Evolutionary conservation across 2,329 filamentous ascomycete species (phyloP).

Genomic region (Dactylonectria estremocensis): DNA sequence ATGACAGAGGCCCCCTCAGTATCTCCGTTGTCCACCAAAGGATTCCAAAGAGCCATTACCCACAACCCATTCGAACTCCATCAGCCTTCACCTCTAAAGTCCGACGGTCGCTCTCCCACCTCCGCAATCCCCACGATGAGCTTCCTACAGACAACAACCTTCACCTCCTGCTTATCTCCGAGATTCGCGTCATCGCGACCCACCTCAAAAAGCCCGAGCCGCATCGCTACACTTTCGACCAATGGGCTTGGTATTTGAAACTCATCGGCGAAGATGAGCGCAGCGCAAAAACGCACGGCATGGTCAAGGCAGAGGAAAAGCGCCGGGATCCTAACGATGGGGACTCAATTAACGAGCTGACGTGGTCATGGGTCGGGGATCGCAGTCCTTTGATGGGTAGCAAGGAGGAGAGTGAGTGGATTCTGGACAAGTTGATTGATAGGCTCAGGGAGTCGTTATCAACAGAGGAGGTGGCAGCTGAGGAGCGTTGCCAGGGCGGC

Average conservation of each 20-base stretch:
- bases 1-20: slow-evolving; percentile 23
- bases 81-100: slow-evolving; percentile 51
- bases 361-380: too few species aligned
- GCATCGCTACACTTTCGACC: slow-evolving; percentile 80
- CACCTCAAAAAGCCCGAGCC: slow-evolving; percentile 72
- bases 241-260: slow-evolving; percentile 83
- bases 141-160: slow-evolving; percentile 66
- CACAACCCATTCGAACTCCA: slow-evolving; percentile 32
- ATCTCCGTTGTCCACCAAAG: slow-evolving; percentile 13
- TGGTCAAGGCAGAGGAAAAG: slow-evolving; percentile 49
- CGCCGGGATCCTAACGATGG: too few species aligned
- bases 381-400: too few species aligned
- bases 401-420: too few species aligned
- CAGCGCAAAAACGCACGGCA: slow-evolving; percentile 65
- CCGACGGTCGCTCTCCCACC: too few species aligned
- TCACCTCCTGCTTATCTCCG: slow-evolving; percentile 77
- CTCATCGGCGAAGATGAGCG: slow-evolving; percentile 80
- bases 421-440: slow-evolving; percentile 74
- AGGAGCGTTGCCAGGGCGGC: slow-evolving; percentile 23
- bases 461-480: slow-evolving; percentile 34
- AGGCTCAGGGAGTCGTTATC: slow-evolving; percentile 61
- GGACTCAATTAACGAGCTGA: too few species aligned
- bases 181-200: slow-evolving; percentile 76
- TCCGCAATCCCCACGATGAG: slow-evolving; percentile 54
- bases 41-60: slow-evolving; percentile 29